Percentiles rank a stretch among this genome's conserved stretches.
Evolutionary conservation across 352 stramenopile species (phyloP).

Genomic region (Elongisporangium senticosum): DNA sequence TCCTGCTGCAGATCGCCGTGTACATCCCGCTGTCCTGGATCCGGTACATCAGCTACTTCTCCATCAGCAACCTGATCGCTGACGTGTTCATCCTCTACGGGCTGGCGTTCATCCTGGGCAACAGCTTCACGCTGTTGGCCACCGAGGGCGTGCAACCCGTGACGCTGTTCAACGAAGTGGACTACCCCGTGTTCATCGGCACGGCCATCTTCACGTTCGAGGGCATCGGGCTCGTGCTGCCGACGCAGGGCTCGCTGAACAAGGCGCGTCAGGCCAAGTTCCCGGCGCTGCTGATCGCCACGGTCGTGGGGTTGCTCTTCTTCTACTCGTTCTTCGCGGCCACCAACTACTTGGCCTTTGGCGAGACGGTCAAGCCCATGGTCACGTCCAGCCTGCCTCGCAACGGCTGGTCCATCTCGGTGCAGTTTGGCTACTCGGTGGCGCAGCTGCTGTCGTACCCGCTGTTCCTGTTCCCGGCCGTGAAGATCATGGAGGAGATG

Average conservation of each 20-base stretch:
- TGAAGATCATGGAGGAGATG: conserved; percentile 86
- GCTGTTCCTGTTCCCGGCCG: conserved; percentile 69
- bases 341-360: conserved; percentile 77
- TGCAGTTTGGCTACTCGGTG: conserved; percentile 75
- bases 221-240: conserved; percentile 73
- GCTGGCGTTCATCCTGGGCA: conserved; percentile 65
- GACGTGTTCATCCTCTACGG: conserved; percentile 84
- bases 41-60: conserved; percentile 84
- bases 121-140: conserved; percentile 58
- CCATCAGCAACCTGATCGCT: conserved; percentile 77
- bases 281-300: conserved; percentile 44
- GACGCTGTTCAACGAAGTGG: conserved; percentile 59
- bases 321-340: conserved; percentile 83
- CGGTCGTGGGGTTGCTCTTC: conserved; percentile 60
- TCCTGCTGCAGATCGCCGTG: conserved; percentile 64
- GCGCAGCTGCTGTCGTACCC: conserved; percentile 77
- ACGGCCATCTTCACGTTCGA: conserved; percentile 82
- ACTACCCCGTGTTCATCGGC: conserved; percentile 77
- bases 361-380: conserved; percentile 54
- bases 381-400: conserved; percentile 67
- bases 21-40: conserved; percentile 83
- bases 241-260: conserved; percentile 64
- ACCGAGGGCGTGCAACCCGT: conserved; percentile 42
- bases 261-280: conserved; percentile 60
- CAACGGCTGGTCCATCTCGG: conserved; percentile 66